Evolutionary conservation across 164 flowering plant species (phyloP).

Genomic region (Tetracentron sinense): DNA sequence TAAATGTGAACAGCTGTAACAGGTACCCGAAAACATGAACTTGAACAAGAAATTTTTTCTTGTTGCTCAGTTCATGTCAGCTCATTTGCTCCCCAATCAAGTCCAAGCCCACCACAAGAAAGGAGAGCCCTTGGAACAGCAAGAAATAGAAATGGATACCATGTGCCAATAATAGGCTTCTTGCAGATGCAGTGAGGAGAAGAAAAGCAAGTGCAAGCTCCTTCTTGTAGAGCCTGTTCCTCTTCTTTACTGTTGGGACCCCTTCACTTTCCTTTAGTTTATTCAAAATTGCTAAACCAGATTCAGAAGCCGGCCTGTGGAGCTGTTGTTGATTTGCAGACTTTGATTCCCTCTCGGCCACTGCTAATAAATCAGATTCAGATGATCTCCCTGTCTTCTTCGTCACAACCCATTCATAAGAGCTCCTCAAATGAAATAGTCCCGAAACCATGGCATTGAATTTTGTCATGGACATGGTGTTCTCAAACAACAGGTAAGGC

Average conservation of each 20-base stretch:
- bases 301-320: slow-evolving; percentile 45
- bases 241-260: slow-evolving; percentile 24
- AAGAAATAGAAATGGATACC: slow-evolving; percentile 75
- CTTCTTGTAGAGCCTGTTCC: slow-evolving; percentile 45
- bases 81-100: slow-evolving; percentile 67
- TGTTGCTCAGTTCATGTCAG: slow-evolving; percentile 17
- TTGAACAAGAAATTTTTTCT: not conserved
- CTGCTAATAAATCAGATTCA: slow-evolving; percentile 54
- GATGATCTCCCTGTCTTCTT: slow-evolving; percentile 73
- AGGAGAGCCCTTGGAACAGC: slow-evolving; percentile 69
- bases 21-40: not conserved
- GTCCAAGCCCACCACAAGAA: slow-evolving; percentile 64
- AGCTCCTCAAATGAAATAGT: slow-evolving; percentile 60
- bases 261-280: slow-evolving; percentile 37
- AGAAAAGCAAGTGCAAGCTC: slow-evolving; percentile 66
- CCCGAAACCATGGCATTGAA: slow-evolving; percentile 82
- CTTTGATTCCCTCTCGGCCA: slow-evolving; percentile 52
- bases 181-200: slow-evolving; percentile 59
- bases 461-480: slow-evolving; percentile 82
- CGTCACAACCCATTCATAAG: slow-evolving; percentile 80
- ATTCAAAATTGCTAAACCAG: slow-evolving; percentile 42
- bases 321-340: slow-evolving; percentile 40
- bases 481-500: slow-evolving; percentile 71
- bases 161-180: slow-evolving; percentile 64
- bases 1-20: not conserved